A percentile compares a stretch with the other conserved stretches of the same genome.
Conservation (phyloP, 108 stramenopile genomes). For the Nitzschia sp. region DNA sequence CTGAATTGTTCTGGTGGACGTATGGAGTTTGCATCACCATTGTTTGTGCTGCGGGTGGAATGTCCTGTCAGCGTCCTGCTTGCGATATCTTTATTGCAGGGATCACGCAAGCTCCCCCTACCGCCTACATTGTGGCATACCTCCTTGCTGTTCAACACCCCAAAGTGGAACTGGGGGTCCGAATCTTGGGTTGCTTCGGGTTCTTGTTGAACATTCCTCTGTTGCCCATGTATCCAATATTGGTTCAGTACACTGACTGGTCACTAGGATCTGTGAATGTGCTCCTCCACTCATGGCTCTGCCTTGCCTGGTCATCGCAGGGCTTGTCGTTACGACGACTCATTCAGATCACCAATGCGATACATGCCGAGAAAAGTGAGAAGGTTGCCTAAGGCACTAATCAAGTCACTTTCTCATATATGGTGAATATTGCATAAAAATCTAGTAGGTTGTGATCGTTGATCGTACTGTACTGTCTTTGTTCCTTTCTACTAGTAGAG, state of each 20-base stretch:
- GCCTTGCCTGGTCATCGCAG: constrained; percentile 78
- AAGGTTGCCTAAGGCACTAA: too few species aligned
- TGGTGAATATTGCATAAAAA: too few species aligned
- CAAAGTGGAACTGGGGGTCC: not conserved
- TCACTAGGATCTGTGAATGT: constrained; percentile 63
- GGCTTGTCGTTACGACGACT: constrained; percentile 54
- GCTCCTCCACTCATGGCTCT: constrained; percentile 73
- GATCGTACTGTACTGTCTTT: too few species aligned
- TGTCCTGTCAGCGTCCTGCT: constrained; percentile 82
- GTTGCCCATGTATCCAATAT: constrained; percentile 77
- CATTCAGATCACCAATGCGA: constrained; percentile 18
- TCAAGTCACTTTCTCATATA: too few species aligned
- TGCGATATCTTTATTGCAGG: constrained; percentile 91
- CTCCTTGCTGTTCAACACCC: constrained; percentile 18
- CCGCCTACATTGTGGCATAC: constrained; percentile 56
- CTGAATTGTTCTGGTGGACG: constrained; percentile 61
- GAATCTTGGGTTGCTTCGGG: constrained; percentile 52
- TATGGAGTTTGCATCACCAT: constrained; percentile 54
- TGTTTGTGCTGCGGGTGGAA: constrained; percentile 52
- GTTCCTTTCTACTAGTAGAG: too few species aligned
- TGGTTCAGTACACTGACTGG: constrained; percentile 70
- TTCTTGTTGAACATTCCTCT: constrained; percentile 80
- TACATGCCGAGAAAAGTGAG: not conserved
- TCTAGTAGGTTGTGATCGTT: too few species aligned
- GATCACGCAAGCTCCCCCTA: constrained; percentile 70